Percentiles rank a stretch among this genome's conserved stretches.
Evolutionary conservation across 306 rosid species (phyloP).

Genomic region (Astragalus glycyphyllos): DNA sequence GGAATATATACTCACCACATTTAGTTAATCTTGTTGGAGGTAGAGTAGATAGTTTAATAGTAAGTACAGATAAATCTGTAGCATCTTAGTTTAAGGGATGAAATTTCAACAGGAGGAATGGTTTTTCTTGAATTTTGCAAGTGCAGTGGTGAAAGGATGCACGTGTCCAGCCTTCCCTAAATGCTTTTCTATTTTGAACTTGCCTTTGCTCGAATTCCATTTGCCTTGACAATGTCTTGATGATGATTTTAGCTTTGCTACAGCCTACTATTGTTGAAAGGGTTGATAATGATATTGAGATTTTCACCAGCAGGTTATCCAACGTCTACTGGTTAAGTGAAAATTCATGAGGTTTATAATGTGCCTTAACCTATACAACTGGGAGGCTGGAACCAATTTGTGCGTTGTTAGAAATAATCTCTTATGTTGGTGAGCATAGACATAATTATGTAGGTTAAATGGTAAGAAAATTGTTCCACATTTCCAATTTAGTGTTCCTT

Average conservation of each 20-base stretch:
- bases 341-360: no score
- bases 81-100: slow-evolving; percentile 16
- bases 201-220: slow-evolving; percentile 17
- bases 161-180: neutral
- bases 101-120: slow-evolving; percentile 24
- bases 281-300: slow-evolving; percentile 8
- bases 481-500: no score
- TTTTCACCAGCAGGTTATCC: neutral
- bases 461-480: no score
- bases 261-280: slow-evolving; percentile 1
- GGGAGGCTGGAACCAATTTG: no score
- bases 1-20: neutral
- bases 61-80: slow-evolving; percentile 10
- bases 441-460: no score
- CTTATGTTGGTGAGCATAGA: no score
- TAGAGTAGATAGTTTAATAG: slow-evolving; percentile 16
- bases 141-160: slow-evolving; percentile 3
- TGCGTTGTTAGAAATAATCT: no score
- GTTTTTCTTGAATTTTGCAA: slow-evolving; percentile 17
- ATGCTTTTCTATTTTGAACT: slow-evolving; percentile 15
- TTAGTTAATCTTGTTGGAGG: slow-evolving; percentile 22
- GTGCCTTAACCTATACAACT: no score
- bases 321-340: neutral
- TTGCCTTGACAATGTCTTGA: slow-evolving; percentile 14
- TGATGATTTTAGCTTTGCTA: slow-evolving; percentile 28